phyloP scores from a whole-genome alignment of 768 basidiomycete genomes.

The Pleurotus djamor region DNA sequence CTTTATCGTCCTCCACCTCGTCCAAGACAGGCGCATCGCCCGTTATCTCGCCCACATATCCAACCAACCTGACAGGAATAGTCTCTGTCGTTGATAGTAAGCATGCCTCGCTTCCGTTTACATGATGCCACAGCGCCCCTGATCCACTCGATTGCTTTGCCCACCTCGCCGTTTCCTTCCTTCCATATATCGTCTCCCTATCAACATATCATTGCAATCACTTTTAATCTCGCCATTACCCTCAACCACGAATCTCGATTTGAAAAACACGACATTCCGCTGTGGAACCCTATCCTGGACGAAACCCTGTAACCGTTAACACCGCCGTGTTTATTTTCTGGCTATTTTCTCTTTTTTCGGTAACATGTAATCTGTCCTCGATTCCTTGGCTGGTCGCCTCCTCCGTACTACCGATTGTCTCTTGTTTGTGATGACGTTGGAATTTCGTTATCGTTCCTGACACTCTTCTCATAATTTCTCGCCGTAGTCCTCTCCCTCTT shows the following conservation, averaged over 20 bases:
- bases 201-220: too few relatives aligned
- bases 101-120: constrained; percentile 17
- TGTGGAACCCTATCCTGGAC: not conserved
- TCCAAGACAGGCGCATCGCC: constrained; percentile 35
- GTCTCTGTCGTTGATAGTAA: constrained; percentile 81
- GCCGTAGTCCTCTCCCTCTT: constrained; percentile 72
- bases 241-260: too few relatives aligned
- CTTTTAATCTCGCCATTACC: too few relatives aligned
- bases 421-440: too few relatives aligned
- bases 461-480: not conserved
- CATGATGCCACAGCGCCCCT: not conserved
- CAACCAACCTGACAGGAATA: constrained; percentile 65
- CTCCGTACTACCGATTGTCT: not conserved
- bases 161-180: not conserved
- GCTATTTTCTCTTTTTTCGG: not conserved
- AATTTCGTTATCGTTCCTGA: not conserved
- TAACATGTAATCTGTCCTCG: not conserved
- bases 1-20: constrained; percentile 21
- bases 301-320: not conserved
- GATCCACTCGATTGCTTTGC: not conserved
- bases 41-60: constrained; percentile 33
- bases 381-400: not conserved
- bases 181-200: too few relatives aligned
- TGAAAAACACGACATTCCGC: too few relatives aligned
- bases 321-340: not conserved